These are phyloP conservation scores for Suhomyces coccinellae DNA, from an alignment of 1,139 yeast genomes.

Conservation along the genomic window DNA sequence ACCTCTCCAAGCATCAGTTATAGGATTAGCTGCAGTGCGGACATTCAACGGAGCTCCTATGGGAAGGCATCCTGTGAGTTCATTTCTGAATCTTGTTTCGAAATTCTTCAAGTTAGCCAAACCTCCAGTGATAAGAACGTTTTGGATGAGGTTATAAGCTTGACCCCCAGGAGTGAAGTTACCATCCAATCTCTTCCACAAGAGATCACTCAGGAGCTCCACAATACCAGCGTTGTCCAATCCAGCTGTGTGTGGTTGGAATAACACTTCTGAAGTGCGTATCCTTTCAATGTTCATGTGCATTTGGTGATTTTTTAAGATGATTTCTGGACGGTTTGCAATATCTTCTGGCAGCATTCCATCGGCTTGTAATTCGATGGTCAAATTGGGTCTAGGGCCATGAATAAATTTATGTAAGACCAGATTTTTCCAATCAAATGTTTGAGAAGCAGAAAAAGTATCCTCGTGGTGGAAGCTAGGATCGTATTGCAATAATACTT, in stretches of 20 bases:
- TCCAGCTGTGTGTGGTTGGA: constrained; percentile 95
- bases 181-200: constrained; percentile 60
- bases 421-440: constrained; percentile 81
- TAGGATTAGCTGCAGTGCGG: constrained; percentile 64
- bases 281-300: constrained; percentile 89
- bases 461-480: constrained; percentile 85
- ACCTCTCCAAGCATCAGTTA: constrained; percentile 89
- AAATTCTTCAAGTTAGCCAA: constrained; percentile 66
- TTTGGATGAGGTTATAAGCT: constrained; percentile 51
- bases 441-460: constrained; percentile 69
- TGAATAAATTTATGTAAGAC: constrained; percentile 79
- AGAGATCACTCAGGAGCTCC: constrained; percentile 71
- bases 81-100: constrained; percentile 61
- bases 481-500: constrained; percentile 73
- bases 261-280: constrained; percentile 86
- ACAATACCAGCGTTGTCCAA: constrained; percentile 90
- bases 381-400: constrained; percentile 74
- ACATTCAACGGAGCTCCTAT: constrained; percentile 62
- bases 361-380: constrained; percentile 44
- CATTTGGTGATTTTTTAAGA: constrained; percentile 66
- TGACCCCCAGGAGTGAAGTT: constrained; percentile 55
- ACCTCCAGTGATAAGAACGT: constrained; percentile 88
- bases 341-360: constrained; percentile 47
- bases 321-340: constrained; percentile 46
- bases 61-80: constrained; percentile 72